phyloP scores from a whole-genome alignment of 2,329 filamentous ascomycete species.

The Nothophoma quercina region DNA sequence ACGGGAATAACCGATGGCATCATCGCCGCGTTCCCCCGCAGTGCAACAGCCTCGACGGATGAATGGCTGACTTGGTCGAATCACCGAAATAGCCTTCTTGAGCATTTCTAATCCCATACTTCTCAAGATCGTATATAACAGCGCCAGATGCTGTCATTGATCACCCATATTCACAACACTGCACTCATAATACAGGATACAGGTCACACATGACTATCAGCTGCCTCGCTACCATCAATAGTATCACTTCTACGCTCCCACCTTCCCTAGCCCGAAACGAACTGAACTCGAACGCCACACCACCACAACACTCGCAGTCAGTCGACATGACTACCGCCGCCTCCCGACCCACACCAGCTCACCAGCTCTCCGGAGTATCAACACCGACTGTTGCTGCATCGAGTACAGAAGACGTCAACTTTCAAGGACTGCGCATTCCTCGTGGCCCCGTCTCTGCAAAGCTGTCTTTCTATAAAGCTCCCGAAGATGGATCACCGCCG shows the following conservation, averaged over 20 bases:
- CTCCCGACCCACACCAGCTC: conserved; percentile 51
- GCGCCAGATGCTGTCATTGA: conserved; percentile 3
- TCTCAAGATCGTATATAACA: conserved; percentile 31
- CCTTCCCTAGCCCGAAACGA: conserved; percentile 7
- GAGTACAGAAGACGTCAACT: conserved; percentile 39
- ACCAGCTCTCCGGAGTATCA: conserved; percentile 45
- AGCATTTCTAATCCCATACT: conserved; percentile 40
- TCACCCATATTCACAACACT: conserved; percentile 4
- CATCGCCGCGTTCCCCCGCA: conserved; percentile 36
- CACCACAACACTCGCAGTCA: neutral
- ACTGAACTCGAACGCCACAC: neutral
- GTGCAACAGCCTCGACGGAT: conserved; percentile 22
- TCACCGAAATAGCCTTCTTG: conserved; percentile 11
- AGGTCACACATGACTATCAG: conserved; percentile 4
- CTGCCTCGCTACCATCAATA: conserved; percentile 8
- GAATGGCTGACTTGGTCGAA: conserved; percentile 10
- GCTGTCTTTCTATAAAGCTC: conserved; percentile 40
- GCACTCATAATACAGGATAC: neutral
- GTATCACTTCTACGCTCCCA: conserved; percentile 4
- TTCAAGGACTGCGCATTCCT: conserved; percentile 40
- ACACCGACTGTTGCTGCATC: conserved; percentile 35
- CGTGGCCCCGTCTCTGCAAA: conserved; percentile 37
- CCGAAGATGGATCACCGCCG: conserved; percentile 38
- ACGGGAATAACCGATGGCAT: conserved; percentile 44
- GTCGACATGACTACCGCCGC: conserved; percentile 54